Percentiles rank a stretch among this genome's conserved stretches.
These are phyloP conservation scores for Tetraselmis striata DNA, from an alignment of 139 green algal species.

Conservation along the genomic window DNA sequence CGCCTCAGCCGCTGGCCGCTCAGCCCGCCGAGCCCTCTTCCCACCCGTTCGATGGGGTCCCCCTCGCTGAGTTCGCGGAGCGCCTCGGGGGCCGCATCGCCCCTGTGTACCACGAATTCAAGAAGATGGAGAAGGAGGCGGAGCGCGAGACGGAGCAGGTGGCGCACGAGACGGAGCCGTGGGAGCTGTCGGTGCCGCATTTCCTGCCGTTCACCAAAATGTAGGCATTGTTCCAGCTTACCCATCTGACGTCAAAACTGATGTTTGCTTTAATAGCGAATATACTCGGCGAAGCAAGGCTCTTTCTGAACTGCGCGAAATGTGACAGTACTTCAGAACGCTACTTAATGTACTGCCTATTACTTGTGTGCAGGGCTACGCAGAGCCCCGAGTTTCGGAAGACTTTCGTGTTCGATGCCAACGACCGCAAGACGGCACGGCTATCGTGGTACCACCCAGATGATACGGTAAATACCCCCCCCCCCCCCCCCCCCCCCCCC, in stretches of 20 bases:
- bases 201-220: constrained; percentile 46
- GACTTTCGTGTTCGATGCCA: constrained; percentile 37
- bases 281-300: too few relatives aligned
- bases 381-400: constrained; percentile 23
- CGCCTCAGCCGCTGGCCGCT: too few relatives aligned
- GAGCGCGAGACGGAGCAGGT: background rate
- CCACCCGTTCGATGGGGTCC: constrained; percentile 40
- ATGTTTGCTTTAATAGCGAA: too few relatives aligned
- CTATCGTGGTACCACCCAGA: constrained; percentile 56
- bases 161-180: background rate
- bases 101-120: constrained; percentile 14
- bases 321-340: too few relatives aligned
- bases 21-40: background rate
- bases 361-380: constrained; percentile 21
- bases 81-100: constrained; percentile 19
- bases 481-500: too few relatives aligned
- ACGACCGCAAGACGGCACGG: constrained; percentile 32
- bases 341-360: too few relatives aligned
- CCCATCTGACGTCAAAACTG: background rate
- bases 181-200: constrained; percentile 27
- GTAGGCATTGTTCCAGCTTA: constrained; percentile 9
- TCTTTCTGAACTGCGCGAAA: too few relatives aligned
- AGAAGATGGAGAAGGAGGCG: constrained; percentile 19
- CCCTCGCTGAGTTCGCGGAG: constrained; percentile 35
- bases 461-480: constrained; percentile 26